phyloP scores from a whole-genome alignment of 805 yeast genomes.

The Metschnikowia reukaufii region DNA sequence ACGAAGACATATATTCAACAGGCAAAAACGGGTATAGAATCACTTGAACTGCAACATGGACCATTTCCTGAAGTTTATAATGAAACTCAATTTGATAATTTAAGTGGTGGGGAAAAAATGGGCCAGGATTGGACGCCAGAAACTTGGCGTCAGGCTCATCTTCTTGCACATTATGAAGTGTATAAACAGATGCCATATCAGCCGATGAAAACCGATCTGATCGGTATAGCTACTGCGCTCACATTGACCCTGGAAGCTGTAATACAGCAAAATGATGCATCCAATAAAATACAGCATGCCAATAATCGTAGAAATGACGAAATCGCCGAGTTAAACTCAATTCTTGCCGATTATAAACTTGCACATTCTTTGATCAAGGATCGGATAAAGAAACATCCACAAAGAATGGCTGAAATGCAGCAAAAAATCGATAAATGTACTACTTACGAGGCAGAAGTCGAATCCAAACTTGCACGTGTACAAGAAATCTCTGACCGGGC shows the following conservation, averaged over 20 bases:
- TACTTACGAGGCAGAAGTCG: conserved; percentile 8
- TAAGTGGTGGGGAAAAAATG: neutral
- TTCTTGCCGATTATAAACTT: conserved; percentile 15
- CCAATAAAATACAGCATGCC: conserved; percentile 1
- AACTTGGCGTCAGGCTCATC: conserved; percentile 9
- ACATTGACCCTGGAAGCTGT: conserved; percentile 17
- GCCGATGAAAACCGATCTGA: conserved; percentile 22
- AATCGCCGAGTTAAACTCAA: conserved; percentile 1
- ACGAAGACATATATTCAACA: conserved; percentile 16
- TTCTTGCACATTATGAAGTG: conserved; percentile 17
- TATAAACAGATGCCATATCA: conserved; percentile 18
- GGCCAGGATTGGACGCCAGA: conserved; percentile 8
- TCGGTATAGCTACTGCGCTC: conserved; percentile 23
- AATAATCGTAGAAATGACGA: conserved; percentile 1
- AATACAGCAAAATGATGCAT: conserved; percentile 11
- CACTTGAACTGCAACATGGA: conserved; percentile 9
- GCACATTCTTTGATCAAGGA: conserved; percentile 7
- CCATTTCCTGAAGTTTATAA: conserved; percentile 1
- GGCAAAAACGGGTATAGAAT: conserved; percentile 16
- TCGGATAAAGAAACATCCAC: conserved; percentile 10
- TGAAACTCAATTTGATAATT: neutral
- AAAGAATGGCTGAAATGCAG: conserved; percentile 12
- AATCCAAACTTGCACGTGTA: conserved; percentile 1
- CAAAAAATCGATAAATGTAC: conserved; percentile 8
- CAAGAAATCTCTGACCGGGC: conserved; percentile 4